phyloP scores from a whole-genome alignment of 495 filamentous ascomycete genomes.

The Cercophora samala region DNA sequence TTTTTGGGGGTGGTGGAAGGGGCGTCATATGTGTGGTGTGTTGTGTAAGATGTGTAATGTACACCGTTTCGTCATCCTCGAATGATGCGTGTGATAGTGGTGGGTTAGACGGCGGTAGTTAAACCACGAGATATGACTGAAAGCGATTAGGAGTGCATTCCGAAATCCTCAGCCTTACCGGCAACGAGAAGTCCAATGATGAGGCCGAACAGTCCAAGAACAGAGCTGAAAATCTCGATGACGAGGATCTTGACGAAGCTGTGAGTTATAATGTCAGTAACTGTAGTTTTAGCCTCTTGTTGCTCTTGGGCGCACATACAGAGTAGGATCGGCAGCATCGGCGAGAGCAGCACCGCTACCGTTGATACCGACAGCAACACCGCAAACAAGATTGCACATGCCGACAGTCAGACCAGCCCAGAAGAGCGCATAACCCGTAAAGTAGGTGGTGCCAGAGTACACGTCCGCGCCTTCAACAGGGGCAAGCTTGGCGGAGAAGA shows the following conservation, averaged over 20 bases:
- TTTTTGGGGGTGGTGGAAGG: background rate
- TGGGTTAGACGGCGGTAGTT: background rate
- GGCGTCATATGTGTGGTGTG: background rate
- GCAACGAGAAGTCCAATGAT: slow-evolving; percentile 90
- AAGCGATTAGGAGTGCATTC: background rate
- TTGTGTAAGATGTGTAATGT: slow-evolving; percentile 9
- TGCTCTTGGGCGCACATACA: slow-evolving; percentile 57
- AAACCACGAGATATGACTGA: background rate
- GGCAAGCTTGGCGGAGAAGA: slow-evolving; percentile 85
- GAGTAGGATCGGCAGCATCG: slow-evolving; percentile 85
- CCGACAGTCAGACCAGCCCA: slow-evolving; percentile 94
- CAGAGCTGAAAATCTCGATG: slow-evolving; percentile 98
- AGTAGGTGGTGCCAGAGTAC: slow-evolving; percentile 72
- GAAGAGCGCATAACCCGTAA: slow-evolving; percentile 95
- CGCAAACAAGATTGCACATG: slow-evolving; percentile 91
- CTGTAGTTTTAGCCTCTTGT: background rate
- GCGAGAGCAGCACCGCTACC: slow-evolving; percentile 94
- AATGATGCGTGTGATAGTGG: slow-evolving; percentile 5
- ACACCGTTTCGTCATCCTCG: slow-evolving; percentile 8
- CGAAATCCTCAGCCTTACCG: slow-evolving; percentile 73
- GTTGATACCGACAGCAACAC: slow-evolving; percentile 96
- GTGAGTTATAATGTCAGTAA: slow-evolving; percentile 25
- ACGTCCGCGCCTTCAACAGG: slow-evolving; percentile 61
- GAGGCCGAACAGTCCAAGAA: slow-evolving; percentile 94
- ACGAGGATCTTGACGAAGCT: slow-evolving; percentile 99